phyloP scores from a whole-genome alignment of 2,329 filamentous ascomycete genomes.

The Alternaria conjuncta region DNA sequence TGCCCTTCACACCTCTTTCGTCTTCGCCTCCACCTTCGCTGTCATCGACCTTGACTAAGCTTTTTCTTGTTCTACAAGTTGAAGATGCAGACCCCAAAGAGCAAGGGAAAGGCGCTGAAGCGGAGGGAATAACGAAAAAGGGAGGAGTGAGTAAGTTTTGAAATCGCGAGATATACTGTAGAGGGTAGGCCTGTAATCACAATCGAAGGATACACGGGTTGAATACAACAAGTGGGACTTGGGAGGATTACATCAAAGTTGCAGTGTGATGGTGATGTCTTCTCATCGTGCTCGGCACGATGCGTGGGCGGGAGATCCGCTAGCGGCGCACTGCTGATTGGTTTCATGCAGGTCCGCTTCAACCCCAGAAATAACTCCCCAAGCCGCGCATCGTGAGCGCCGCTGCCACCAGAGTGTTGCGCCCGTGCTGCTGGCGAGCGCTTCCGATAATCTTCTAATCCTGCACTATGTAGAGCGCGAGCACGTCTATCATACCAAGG shows the following conservation, averaged over 20 bases:
- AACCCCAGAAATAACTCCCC: slow-evolving; percentile 27
- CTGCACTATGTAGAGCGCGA: slow-evolving; percentile 15
- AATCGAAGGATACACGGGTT: neutral
- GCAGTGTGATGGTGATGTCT: neutral
- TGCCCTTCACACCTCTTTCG: neutral
- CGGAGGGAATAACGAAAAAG: neutral
- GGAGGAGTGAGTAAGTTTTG: neutral
- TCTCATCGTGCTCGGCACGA: slow-evolving; percentile 2
- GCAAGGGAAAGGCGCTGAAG: neutral
- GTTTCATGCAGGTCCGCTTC: slow-evolving; percentile 41
- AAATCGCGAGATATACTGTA: neutral
- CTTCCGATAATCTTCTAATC: neutral
- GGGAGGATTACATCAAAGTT: neutral
- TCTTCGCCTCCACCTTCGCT: neutral
- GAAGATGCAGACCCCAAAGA: neutral
- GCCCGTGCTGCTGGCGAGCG: slow-evolving; percentile 2
- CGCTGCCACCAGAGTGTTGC: neutral
- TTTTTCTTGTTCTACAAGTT: neutral
- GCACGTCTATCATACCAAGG: neutral
- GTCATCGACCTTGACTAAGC: neutral
- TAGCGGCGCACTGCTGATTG: slow-evolving; percentile 36
- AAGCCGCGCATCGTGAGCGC: slow-evolving; percentile 15
- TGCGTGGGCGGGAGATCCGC: slow-evolving; percentile 23
- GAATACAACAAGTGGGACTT: neutral
- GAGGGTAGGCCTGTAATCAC: neutral